Conservation (phyloP, 139 green algal species). For the Chlorella sorokiniana region DNA sequence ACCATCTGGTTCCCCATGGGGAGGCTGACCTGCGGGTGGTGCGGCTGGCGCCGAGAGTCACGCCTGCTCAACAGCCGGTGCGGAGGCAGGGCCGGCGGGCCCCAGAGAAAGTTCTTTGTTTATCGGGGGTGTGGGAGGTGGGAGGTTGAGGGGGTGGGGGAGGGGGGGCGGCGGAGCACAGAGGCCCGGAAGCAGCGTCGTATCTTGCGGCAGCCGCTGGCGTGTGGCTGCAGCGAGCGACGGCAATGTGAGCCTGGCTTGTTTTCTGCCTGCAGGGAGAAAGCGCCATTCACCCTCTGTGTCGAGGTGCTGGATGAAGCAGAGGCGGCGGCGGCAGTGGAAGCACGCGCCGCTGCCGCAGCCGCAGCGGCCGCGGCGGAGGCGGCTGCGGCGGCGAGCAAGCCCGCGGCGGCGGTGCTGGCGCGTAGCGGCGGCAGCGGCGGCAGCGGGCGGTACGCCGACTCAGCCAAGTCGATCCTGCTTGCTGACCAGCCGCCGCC, state of each 20-base stretch:
- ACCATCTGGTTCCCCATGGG: conserved; percentile 91
- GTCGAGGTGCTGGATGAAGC: conserved; percentile 77
- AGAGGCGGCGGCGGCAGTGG: background rate
- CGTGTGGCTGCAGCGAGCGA: no score
- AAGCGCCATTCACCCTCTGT: conserved; percentile 85
- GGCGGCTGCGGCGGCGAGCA: background rate
- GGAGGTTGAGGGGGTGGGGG: no score
- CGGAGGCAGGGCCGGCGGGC: background rate
- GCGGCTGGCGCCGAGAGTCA: conserved; percentile 80
- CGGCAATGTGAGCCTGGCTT: no score
- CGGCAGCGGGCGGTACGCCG: background rate
- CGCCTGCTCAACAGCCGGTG: conserved; percentile 86
- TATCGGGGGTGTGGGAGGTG: no score
- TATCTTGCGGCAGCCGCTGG: no score
- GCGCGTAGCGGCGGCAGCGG: background rate
- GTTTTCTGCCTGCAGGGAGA: conserved; percentile 48
- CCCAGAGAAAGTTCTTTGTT: background rate
- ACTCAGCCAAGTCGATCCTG: conserved; percentile 20
- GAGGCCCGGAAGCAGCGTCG: no score
- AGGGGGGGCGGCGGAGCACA: no score
- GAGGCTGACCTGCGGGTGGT: conserved; percentile 68
- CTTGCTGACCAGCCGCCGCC: background rate
- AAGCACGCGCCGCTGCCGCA: background rate
- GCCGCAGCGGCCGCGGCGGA: background rate
- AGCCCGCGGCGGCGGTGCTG: background rate